These are phyloP conservation scores for Agrostemma githago DNA, from an alignment of 148 eudicot genomes.

Conservation along the genomic window DNA sequence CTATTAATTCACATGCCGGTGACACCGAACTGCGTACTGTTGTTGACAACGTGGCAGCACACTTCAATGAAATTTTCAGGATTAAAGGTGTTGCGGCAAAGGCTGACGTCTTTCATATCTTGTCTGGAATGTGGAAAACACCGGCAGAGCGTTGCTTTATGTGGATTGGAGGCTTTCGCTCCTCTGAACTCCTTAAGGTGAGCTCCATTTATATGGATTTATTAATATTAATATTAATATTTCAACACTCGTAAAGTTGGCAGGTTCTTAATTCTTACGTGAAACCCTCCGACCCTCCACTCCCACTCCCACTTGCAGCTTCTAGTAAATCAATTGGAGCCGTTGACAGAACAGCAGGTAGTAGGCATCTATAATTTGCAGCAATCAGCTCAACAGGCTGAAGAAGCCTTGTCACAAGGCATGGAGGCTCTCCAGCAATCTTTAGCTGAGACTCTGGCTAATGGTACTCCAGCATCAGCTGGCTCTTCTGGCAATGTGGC, in stretches of 20 bases:
- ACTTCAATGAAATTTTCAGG: slow-evolving; percentile 74
- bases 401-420: slow-evolving; percentile 96
- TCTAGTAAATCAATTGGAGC: slow-evolving; percentile 77
- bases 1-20: slow-evolving; percentile 81
- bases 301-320: slow-evolving; percentile 44
- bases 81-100: slow-evolving; percentile 80
- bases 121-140: slow-evolving; percentile 98
- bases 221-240: no score
- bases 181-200: slow-evolving; percentile 94
- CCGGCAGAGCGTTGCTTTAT: slow-evolving; percentile 95
- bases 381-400: slow-evolving; percentile 89
- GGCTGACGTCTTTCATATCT: slow-evolving; percentile 82
- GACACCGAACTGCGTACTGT: slow-evolving; percentile 74
- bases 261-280: neutral
- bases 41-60: slow-evolving; percentile 58
- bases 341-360: slow-evolving; percentile 86
- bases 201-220: slow-evolving; percentile 7
- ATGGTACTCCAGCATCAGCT: slow-evolving; percentile 48
- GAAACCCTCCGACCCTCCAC: neutral
- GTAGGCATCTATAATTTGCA: slow-evolving; percentile 66
- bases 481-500: slow-evolving; percentile 87
- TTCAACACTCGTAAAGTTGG: neutral
- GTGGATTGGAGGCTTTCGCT: slow-evolving; percentile 97
- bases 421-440: slow-evolving; percentile 97
- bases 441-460: slow-evolving; percentile 79